These are phyloP conservation scores for Nicotiana attenuata DNA, from an alignment of 257 asterid species.

Conservation along the genomic window DNA sequence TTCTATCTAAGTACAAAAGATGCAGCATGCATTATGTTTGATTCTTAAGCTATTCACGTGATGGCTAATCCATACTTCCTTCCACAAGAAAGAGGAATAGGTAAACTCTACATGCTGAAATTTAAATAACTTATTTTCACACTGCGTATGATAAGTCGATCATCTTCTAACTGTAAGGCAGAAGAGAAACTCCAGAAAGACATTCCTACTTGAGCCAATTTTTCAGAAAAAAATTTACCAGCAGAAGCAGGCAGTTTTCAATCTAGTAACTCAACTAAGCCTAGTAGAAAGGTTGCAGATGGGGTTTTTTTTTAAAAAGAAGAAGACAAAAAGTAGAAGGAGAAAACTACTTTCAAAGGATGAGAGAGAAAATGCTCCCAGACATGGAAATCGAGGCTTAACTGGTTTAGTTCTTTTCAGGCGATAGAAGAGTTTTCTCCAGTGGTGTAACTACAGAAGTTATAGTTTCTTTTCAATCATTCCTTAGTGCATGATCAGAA, in stretches of 20 bases:
- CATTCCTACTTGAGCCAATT: constrained; percentile 7
- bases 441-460: no score
- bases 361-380: no score
- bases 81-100: neutral
- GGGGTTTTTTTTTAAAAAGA: no score
- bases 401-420: no score
- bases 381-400: no score
- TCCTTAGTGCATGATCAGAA: no score
- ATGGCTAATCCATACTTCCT: neutral
- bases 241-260: neutral
- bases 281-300: neutral
- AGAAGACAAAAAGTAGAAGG: no score
- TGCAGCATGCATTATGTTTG: constrained; percentile 2
- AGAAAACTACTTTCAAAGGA: no score
- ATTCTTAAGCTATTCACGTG: neutral
- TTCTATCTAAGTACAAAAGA: constrained; percentile 5
- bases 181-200: constrained; percentile 1
- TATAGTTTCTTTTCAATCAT: no score
- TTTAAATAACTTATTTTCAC: neutral
- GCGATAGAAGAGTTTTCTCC: no score
- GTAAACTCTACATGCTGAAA: neutral
- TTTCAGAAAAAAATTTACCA: neutral
- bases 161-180: neutral
- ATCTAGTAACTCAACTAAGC: neutral
- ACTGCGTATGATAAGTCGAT: neutral